Percentiles rank a stretch among this genome's conserved stretches.
Conservation (phyloP, 768 basidiomycete species). For the Trametopsis cervina region DNA sequence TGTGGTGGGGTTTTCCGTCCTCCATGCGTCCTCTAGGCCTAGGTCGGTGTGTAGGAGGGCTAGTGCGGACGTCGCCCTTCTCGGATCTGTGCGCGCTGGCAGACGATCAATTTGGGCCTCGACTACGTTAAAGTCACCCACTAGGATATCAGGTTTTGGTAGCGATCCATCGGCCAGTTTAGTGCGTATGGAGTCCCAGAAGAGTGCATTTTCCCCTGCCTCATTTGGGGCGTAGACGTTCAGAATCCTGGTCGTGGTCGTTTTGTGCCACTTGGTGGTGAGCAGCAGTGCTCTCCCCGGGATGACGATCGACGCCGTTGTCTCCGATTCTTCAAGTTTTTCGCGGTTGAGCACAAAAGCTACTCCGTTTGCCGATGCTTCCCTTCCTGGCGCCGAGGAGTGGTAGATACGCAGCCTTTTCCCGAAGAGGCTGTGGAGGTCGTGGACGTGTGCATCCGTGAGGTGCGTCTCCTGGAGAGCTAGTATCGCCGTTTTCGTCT, state of each 20-base stretch:
- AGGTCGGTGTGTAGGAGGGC: not conserved
- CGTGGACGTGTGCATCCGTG: not conserved
- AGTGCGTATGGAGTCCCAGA: slow-evolving; percentile 9
- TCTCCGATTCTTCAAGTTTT: not conserved
- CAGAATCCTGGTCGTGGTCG: not conserved
- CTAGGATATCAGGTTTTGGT: slow-evolving; percentile 9
- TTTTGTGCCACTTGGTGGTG: slow-evolving; percentile 7
- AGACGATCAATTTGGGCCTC: slow-evolving; percentile 13
- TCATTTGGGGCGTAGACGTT: slow-evolving; percentile 15
- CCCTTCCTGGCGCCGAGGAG: not conserved
- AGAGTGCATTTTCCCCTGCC: slow-evolving; percentile 6
- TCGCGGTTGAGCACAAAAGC: slow-evolving; percentile 3
- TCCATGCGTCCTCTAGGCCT: slow-evolving; percentile 12
- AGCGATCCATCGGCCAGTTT: not conserved
- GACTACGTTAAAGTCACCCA: slow-evolving; percentile 16
- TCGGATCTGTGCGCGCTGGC: slow-evolving; percentile 7
- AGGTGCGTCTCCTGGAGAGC: slow-evolving; percentile 13
- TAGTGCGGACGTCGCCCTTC: not conserved
- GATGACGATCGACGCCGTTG: not conserved
- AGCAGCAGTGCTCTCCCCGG: slow-evolving; percentile 9
- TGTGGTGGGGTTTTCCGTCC: not conserved
- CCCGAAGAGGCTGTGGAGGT: slow-evolving; percentile 1
- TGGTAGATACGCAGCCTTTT: not conserved
- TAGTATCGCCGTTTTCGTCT: slow-evolving; percentile 1
- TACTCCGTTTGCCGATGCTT: not conserved